phyloP scores from a whole-genome alignment of 2,329 filamentous ascomycete species.

The Aspergillus latus region DNA sequence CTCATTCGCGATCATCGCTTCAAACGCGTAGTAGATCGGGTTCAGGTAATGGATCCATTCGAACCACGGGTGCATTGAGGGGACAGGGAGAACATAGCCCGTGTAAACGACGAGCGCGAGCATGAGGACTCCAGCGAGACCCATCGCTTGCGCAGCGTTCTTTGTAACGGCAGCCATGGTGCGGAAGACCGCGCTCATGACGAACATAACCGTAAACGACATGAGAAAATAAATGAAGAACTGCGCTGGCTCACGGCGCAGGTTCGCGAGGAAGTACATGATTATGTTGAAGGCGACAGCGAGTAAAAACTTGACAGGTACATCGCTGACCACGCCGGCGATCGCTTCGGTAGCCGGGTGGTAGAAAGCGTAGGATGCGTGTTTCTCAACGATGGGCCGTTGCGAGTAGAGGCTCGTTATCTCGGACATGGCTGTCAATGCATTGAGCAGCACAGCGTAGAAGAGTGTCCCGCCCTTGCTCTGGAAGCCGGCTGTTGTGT shows the following conservation, averaged over 20 bases:
- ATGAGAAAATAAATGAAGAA: conserved; percentile 88
- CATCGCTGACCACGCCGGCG: conserved; percentile 31
- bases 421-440: conserved; percentile 57
- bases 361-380: conserved; percentile 32
- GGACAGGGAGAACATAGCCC: conserved; percentile 39
- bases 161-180: conserved; percentile 72
- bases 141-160: conserved; percentile 60
- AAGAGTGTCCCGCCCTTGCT: conserved; percentile 75
- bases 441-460: conserved; percentile 83
- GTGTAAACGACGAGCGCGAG: conserved; percentile 47
- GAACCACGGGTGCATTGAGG: conserved; percentile 69
- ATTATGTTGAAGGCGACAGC: conserved; percentile 72
- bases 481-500: conserved; percentile 68
- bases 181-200: conserved; percentile 83
- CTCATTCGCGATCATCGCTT: conserved; percentile 77
- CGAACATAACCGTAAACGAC: conserved; percentile 68
- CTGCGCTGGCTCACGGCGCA: conserved; percentile 68
- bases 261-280: conserved; percentile 82
- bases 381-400: conserved; percentile 30
- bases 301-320: conserved; percentile 74
- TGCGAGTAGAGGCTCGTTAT: conserved; percentile 43
- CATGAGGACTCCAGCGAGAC: conserved; percentile 52
- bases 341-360: conserved; percentile 26
- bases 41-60: conserved; percentile 78
- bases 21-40: conserved; percentile 74